Conservation (phyloP, 2,329 filamentous ascomycete genomes). For the Teratosphaeria epicoccoides region DNA sequence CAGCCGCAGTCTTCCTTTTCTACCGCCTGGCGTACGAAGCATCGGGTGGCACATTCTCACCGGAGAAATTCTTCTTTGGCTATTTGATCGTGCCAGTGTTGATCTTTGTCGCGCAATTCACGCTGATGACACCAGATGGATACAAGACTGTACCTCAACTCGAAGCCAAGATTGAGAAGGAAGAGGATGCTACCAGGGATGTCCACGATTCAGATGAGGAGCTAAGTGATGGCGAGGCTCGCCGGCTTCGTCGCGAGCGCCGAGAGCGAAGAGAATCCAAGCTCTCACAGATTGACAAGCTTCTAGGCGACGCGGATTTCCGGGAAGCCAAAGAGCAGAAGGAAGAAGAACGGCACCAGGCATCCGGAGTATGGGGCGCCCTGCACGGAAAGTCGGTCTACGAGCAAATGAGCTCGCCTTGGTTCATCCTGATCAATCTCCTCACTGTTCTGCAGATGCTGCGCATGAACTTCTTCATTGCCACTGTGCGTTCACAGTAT, state of each 20-base stretch:
- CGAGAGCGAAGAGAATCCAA: slow-evolving; percentile 52
- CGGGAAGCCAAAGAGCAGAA: slow-evolving; percentile 45
- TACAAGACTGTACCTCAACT: slow-evolving; percentile 59
- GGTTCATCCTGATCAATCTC: slow-evolving; percentile 74
- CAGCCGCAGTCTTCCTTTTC: slow-evolving; percentile 38
- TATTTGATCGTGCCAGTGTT: slow-evolving; percentile 39
- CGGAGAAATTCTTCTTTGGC: slow-evolving; percentile 40
- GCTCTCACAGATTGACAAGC: slow-evolving; percentile 60
- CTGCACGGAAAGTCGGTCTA: slow-evolving; percentile 62
- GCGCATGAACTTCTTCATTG: slow-evolving; percentile 82
- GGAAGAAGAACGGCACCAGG: slow-evolving; percentile 10
- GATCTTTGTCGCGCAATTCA: slow-evolving; percentile 34
- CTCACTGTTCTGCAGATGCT: slow-evolving; percentile 56
- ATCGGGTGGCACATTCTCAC: slow-evolving; percentile 31
- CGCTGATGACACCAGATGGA: slow-evolving; percentile 35
- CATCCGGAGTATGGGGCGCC: slow-evolving; percentile 67
- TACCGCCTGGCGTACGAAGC: slow-evolving; percentile 39
- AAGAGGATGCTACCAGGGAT: slow-evolving; percentile 42
- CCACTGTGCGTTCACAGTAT: slow-evolving; percentile 75
- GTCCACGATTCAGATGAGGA: slow-evolving; percentile 48
- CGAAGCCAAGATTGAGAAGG: slow-evolving; percentile 67
- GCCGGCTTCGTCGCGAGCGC: slow-evolving; percentile 42
- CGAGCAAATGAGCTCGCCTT: slow-evolving; percentile 66
- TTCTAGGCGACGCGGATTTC: slow-evolving; percentile 58
- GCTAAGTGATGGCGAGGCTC: slow-evolving; percentile 45